phyloP scores from a whole-genome alignment of 257 asterid species.

The Fraxinus quadrangulata region DNA sequence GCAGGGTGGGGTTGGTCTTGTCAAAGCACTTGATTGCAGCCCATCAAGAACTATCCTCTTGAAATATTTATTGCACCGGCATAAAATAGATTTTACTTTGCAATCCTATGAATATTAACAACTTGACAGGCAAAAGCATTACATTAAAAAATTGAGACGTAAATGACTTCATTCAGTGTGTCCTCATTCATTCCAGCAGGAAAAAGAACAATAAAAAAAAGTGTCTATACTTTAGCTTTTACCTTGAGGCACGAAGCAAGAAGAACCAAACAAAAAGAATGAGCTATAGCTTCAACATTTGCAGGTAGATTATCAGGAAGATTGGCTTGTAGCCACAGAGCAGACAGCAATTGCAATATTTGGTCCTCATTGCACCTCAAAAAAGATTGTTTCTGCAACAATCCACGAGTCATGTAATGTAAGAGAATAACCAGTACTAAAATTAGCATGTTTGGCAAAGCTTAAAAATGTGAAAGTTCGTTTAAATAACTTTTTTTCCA shows the following conservation, averaged over 20 bases:
- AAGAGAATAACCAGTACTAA: slow-evolving; percentile 1
- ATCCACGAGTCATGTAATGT: slow-evolving; percentile 19
- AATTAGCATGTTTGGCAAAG: slow-evolving; percentile 4
- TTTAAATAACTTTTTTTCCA: neutral
- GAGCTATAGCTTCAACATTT: slow-evolving; percentile 89
- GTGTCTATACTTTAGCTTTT: slow-evolving; percentile 4
- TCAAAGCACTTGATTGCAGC: neutral
- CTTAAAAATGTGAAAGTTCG: neutral
- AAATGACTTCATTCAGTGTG: neutral
- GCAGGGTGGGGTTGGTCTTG: neutral
- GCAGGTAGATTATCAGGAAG: slow-evolving; percentile 81
- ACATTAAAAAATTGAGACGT: neutral
- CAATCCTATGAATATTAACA: neutral
- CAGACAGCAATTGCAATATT: slow-evolving; percentile 75
- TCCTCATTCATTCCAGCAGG: neutral
- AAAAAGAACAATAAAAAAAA: neutral
- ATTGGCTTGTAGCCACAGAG: slow-evolving; percentile 82
- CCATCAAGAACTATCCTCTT: neutral
- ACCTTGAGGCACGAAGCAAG: slow-evolving; percentile 73
- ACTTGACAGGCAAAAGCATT: neutral
- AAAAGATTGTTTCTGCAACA: slow-evolving; percentile 69
- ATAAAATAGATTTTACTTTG: neutral
- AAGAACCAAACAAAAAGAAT: slow-evolving; percentile 80
- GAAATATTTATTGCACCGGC: neutral
- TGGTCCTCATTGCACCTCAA: slow-evolving; percentile 85